Evolutionary conservation across 1,284 basidiomycete species (phyloP).

Genomic region (Cutaneotrichosporon sp.): DNA sequence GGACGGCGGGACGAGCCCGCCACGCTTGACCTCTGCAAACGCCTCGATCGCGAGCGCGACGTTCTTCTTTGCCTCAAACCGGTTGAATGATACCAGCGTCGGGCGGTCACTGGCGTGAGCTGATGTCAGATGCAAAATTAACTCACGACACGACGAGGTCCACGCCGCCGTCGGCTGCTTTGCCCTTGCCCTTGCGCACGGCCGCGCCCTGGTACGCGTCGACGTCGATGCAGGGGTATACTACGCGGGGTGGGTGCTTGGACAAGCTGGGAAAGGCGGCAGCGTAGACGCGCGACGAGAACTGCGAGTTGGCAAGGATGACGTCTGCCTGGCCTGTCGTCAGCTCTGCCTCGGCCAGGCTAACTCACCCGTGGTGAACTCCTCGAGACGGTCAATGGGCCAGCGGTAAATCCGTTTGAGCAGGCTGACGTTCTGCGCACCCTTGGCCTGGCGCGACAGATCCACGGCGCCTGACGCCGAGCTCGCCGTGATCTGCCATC

Average conservation of each 20-base stretch:
- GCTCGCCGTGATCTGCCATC: slow-evolving; percentile 38
- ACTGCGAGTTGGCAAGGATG: slow-evolving; percentile 86
- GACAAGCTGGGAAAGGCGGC: slow-evolving; percentile 69
- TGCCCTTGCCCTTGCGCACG: slow-evolving; percentile 29
- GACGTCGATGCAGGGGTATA: slow-evolving; percentile 89
- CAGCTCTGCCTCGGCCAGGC: background rate
- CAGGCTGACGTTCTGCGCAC: slow-evolving; percentile 48
- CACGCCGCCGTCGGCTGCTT: slow-evolving; percentile 54
- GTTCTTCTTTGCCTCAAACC: slow-evolving; percentile 96
- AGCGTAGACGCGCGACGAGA: slow-evolving; percentile 75
- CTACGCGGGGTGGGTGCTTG: slow-evolving; percentile 58
- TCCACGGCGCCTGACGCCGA: slow-evolving; percentile 49
- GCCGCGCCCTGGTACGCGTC: slow-evolving; percentile 56
- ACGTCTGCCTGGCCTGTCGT: slow-evolving; percentile 72
- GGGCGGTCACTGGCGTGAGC: slow-evolving; percentile 56
- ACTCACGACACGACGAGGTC: slow-evolving; percentile 63
- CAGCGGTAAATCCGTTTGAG: slow-evolving; percentile 72
- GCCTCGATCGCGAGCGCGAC: slow-evolving; percentile 71
- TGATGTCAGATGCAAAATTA: background rate
- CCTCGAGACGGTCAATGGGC: slow-evolving; percentile 88
- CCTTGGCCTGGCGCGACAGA: slow-evolving; percentile 59
- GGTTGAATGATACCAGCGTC: slow-evolving; percentile 83
- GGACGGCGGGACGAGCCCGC: slow-evolving; percentile 18
- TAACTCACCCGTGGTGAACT: slow-evolving; percentile 73
- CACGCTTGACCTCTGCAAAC: slow-evolving; percentile 51